Evolutionary conservation across 768 basidiomycete genomes (phyloP).

Genomic region (Collybia mongolica): DNA sequence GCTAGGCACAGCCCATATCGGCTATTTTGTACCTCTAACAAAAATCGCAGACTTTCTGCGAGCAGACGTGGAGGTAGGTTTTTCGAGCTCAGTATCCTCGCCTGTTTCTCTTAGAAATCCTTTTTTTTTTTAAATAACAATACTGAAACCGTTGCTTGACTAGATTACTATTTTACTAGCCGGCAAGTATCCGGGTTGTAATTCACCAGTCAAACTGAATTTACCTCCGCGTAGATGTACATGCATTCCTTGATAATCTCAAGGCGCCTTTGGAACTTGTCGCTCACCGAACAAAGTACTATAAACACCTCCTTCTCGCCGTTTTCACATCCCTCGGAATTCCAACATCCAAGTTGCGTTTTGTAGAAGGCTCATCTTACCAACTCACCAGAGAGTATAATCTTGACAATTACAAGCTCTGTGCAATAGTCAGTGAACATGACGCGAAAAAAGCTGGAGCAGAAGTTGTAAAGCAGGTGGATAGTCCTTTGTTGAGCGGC

Average conservation of each 20-base stretch:
- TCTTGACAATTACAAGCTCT: conserved; percentile 91
- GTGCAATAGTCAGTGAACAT: conserved; percentile 90
- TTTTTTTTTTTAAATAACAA: too few relatives aligned
- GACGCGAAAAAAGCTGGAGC: conserved; percentile 99
- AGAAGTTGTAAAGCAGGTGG: conserved; percentile 97
- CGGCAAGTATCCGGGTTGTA: conserved; percentile 37
- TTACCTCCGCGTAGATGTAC: conserved; percentile 66
- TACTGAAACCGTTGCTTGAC: not conserved
- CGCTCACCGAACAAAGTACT: conserved; percentile 85
- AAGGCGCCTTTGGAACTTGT: conserved; percentile 96
- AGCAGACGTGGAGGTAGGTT: conserved; percentile 81
- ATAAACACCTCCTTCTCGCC: conserved; percentile 75
- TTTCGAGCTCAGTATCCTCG: not conserved
- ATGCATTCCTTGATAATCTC: conserved; percentile 96
- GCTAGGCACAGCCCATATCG: conserved; percentile 77
- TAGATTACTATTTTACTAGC: conserved; percentile 81
- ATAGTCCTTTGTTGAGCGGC: conserved; percentile 87
- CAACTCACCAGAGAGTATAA: conserved; percentile 91
- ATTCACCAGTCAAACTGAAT: not conserved
- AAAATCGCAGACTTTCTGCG: conserved; percentile 96
- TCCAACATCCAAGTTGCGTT: conserved; percentile 77
- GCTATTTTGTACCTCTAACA: conserved; percentile 91
- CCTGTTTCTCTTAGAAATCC: not conserved
- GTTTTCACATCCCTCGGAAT: conserved; percentile 91
- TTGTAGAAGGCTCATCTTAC: conserved; percentile 90